These are phyloP conservation scores for Mucor velutinosus DNA, from an alignment of 371 early-diverging fungal genomes.

Conservation along the genomic window DNA sequence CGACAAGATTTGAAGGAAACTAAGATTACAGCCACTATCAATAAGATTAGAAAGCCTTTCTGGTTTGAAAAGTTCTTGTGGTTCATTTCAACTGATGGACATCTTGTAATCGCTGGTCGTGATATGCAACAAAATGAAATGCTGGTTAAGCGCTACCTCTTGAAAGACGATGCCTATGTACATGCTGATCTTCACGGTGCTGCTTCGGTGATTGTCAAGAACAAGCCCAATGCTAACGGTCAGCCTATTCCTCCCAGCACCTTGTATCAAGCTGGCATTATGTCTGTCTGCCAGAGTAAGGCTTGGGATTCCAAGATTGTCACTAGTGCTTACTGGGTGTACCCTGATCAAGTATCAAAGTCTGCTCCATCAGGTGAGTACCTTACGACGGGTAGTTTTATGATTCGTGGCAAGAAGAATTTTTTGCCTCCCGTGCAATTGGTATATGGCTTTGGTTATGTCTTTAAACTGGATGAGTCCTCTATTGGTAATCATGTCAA, in stretches of 20 bases:
- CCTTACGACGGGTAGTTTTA: constrained; percentile 94
- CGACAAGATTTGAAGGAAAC: constrained; percentile 75
- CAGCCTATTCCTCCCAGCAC: constrained; percentile 87
- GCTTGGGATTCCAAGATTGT: constrained; percentile 99
- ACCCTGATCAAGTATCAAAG: constrained; percentile 90
- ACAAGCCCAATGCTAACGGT: constrained; percentile 62
- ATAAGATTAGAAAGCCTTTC: constrained; percentile 87
- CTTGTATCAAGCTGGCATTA: constrained; percentile 93
- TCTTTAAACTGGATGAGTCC: constrained; percentile 89
- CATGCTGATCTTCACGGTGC: constrained; percentile 98
- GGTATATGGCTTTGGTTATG: constrained; percentile 95
- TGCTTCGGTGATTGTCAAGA: constrained; percentile 93
- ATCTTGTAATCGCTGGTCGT: constrained; percentile 95
- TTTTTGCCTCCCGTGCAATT: constrained; percentile 94
- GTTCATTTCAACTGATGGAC: constrained; percentile 96
- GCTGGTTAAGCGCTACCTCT: constrained; percentile 88
- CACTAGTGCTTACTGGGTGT: constrained; percentile 97
- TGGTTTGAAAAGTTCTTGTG: constrained; percentile 99
- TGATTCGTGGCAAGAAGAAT: constrained; percentile 98
- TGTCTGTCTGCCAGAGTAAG: constrained; percentile 95
- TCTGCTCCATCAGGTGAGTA: constrained; percentile 98
- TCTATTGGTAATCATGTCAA: constrained; percentile 71
- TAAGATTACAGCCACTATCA: constrained; percentile 75
- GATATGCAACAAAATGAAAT: constrained; percentile 98
- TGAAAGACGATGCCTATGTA: constrained; percentile 89